Base-by-base conservation (phyloP, 2,329 filamentous ascomycete species). In the Fusarium sp. region DNA sequence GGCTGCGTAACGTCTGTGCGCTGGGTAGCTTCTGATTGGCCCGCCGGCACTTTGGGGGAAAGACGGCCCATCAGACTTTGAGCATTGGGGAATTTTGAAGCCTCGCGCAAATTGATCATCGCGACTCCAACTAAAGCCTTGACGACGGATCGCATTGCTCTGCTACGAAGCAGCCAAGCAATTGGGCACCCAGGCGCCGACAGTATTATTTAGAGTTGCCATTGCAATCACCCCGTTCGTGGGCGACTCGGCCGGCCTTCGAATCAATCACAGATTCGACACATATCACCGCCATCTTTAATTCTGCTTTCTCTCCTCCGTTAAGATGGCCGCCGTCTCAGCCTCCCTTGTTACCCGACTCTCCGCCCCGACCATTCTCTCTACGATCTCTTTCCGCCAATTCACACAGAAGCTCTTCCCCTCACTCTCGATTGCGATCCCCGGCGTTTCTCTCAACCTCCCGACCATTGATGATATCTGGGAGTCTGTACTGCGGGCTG, bases 401-500 rank as follows among this genome's bases (percentile, higher is more conserved):
- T 78, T 85, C 60, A 80, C 83, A 37, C 75, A 83, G 68, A 81
- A 85, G 54, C 81, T 87, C 73, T 80, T 90, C 63, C 85, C 85
- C 62, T 86, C 85, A 70, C 79, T 90, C 34, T 83, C 88, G 15
- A 83, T 91, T 65, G 83, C 89, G 7, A 80, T 92, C 40, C 89
- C 92, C 27, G 84, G 87, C 40, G 84, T 93, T 70, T 86, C 90
- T 72, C 77, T 86, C 61, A 82, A 82, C 60, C 75, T 88, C 11
- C 85, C 85, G 9, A 89, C 84, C 52, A 78, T 97, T 23, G 90
- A 89, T 60, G 93, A 92, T 68, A 90, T 99, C 76, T 98, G 95
- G 95, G 95, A 98, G 73, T 94, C 93, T 7, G 89, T 99, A 47
- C 86, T 99, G 73, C 91, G 91, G 72, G 96, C 96, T 1, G 96